Conservation (phyloP, 1,139 yeast species). For the Protomyces lactucae-debilis region DNA sequence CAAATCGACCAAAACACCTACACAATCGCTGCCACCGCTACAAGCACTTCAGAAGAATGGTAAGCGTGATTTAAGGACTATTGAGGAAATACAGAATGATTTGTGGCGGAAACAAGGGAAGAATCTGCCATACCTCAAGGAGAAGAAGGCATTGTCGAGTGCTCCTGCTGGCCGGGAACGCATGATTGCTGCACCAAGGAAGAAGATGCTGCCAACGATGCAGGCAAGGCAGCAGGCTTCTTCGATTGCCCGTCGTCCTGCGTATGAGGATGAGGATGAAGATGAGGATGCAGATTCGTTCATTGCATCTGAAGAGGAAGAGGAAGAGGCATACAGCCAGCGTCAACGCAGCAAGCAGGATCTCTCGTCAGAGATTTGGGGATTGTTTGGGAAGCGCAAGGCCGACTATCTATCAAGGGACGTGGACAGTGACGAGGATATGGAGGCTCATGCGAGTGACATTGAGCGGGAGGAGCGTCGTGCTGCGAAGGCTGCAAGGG, state of each 20-base stretch:
- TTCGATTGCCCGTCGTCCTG: background rate
- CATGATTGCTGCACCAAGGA: background rate
- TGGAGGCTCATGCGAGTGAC: constrained; percentile 93
- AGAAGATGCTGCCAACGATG: too few species aligned
- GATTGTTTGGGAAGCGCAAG: constrained; percentile 48
- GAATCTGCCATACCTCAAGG: constrained; percentile 5
- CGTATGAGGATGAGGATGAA: constrained; percentile 36
- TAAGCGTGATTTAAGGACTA: constrained; percentile 19
- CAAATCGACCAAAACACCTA: background rate
- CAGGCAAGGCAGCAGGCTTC: background rate
- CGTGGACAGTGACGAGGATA: constrained; percentile 60
- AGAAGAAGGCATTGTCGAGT: background rate
- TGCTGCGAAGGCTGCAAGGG: constrained; percentile 56
- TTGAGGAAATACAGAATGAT: constrained; percentile 26
- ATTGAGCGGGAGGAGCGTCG: constrained; percentile 72
- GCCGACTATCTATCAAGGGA: constrained; percentile 42
- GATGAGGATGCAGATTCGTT: constrained; percentile 36
- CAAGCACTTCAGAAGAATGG: constrained; percentile 16
- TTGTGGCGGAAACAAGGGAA: constrained; percentile 21
- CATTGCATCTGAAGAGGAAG: constrained; percentile 40
- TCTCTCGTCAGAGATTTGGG: background rate
- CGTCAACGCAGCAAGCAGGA: constrained; percentile 44
- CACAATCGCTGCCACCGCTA: background rate
- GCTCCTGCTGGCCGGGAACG: background rate
- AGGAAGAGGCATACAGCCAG: constrained; percentile 11